Base-by-base conservation (phyloP, 768 basidiomycete species). In the Leccinum ochraceum region DNA sequence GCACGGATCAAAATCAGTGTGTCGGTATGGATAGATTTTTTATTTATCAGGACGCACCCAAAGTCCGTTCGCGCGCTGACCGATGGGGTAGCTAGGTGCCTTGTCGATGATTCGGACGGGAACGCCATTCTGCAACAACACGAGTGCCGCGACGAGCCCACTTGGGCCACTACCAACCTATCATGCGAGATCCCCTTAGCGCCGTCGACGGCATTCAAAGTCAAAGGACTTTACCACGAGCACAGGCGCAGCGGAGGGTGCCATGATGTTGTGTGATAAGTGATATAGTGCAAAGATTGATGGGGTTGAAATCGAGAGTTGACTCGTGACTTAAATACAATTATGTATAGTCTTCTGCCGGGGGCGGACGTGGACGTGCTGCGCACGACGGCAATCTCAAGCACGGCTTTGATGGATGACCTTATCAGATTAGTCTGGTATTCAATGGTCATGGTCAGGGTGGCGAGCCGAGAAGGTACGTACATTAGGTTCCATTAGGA, bases 91-190 rank as follows among this genome's bases (percentile, higher is more conserved):
- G 0, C 71, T 54, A 0, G 71, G 64, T 54, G 76, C 76, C 61
- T 82, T 82, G 60, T 86, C 81, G 53, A 86, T 79, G 32, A 86
- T 77, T 20, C 82, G 79, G 8, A 85, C 78, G 9, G 80, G 75
- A n/a, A 85, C 69, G 5, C 79, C 76, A 67, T 83, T 81, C 24
- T 74, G 74, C 13, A 80, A 65, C 26, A 79, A 69, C 1, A 69
- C 67, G 6, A 75, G 72, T 3, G 77, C 77, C n/a, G 63, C 69
- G 26, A 71, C 67, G 11, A 76, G 69, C 26, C 77, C 76, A 0
- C 71, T 57, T 17, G 76, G 74, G 14, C 75, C 74, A 36, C 60
- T 69, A n/a, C 72, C 75, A 54, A 61, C 69, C 67, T 76, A 44
- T 14, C 53, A 42, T 3, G 14, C 11, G 44, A 26, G 4, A 26